Conservation (phyloP, 805 yeast species). For the Cyberlindnera sargentensis region DNA sequence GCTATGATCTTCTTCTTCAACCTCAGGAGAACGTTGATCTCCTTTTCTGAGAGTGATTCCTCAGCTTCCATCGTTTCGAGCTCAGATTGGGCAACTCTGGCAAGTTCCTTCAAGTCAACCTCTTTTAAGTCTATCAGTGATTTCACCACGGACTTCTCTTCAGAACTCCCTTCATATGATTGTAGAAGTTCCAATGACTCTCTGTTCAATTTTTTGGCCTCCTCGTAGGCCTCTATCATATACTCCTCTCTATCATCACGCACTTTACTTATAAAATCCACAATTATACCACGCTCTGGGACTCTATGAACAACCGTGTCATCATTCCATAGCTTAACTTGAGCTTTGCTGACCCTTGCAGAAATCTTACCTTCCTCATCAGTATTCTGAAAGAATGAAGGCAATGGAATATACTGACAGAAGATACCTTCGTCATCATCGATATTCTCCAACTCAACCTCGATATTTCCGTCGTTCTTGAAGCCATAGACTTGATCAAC, state of each 20-base stretch:
- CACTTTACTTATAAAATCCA: slow-evolving; percentile 60
- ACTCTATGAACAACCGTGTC: slow-evolving; percentile 51
- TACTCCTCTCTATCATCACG: slow-evolving; percentile 26
- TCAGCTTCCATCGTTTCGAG: slow-evolving; percentile 16
- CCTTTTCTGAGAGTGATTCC: slow-evolving; percentile 25
- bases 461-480: slow-evolving; percentile 51
- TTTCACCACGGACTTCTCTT: slow-evolving; percentile 28
- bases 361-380: slow-evolving; percentile 30
- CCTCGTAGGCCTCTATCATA: slow-evolving; percentile 28
- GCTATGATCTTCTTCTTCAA: slow-evolving; percentile 45
- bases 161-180: slow-evolving; percentile 20
- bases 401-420: slow-evolving; percentile 15
- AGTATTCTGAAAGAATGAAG: slow-evolving; percentile 29
- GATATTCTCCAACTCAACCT: slow-evolving; percentile 33
- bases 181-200: slow-evolving; percentile 32
- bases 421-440: slow-evolving; percentile 16
- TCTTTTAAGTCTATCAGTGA: slow-evolving; percentile 27
- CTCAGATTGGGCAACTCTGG: slow-evolving; percentile 32
- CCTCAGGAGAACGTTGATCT: slow-evolving; percentile 22
- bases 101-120: slow-evolving; percentile 41
- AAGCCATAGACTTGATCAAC: slow-evolving; percentile 47
- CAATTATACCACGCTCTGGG: slow-evolving; percentile 59
- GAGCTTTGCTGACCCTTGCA: slow-evolving; percentile 24
- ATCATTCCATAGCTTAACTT: slow-evolving; percentile 22
- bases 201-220: slow-evolving; percentile 26